Conservation (phyloP, 345 rosid genomes). For the Raphanus raphanistrum region DNA sequence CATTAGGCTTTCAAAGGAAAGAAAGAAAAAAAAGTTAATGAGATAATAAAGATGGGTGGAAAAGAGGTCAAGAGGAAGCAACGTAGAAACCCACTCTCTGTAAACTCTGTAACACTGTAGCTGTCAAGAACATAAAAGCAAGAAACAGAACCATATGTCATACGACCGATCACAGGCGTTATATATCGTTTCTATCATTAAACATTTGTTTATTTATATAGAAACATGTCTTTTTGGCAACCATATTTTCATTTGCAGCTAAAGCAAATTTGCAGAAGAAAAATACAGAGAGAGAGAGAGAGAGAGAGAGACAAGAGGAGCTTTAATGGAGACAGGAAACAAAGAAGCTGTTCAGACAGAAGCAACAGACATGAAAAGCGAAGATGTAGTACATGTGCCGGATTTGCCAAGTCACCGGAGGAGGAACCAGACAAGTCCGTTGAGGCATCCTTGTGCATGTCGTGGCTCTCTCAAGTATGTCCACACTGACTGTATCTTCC, state of each 20-base stretch:
- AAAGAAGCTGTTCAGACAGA: background rate
- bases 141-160: background rate
- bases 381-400: conserved; percentile 10
- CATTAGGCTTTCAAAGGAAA: background rate
- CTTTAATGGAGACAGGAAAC: conserved; percentile 2
- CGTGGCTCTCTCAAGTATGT: conserved; percentile 28
- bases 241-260: background rate
- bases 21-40: background rate
- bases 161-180: background rate
- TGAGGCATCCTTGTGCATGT: conserved; percentile 35
- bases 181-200: background rate
- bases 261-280: background rate
- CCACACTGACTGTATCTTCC: conserved; percentile 21
- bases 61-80: background rate
- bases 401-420: conserved; percentile 13
- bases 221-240: background rate
- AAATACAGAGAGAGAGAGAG: background rate
- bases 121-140: background rate
- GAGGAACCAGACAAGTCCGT: conserved; percentile 22
- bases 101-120: background rate
- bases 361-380: background rate
- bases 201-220: background rate
- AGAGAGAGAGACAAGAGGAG: background rate
- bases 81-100: background rate
- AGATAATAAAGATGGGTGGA: background rate